A percentile compares a stretch with the other conserved stretches of the same genome.
These are phyloP conservation scores for Chenopodium berlandieri DNA, from an alignment of 148 eudicot genomes.

Conservation along the genomic window DNA sequence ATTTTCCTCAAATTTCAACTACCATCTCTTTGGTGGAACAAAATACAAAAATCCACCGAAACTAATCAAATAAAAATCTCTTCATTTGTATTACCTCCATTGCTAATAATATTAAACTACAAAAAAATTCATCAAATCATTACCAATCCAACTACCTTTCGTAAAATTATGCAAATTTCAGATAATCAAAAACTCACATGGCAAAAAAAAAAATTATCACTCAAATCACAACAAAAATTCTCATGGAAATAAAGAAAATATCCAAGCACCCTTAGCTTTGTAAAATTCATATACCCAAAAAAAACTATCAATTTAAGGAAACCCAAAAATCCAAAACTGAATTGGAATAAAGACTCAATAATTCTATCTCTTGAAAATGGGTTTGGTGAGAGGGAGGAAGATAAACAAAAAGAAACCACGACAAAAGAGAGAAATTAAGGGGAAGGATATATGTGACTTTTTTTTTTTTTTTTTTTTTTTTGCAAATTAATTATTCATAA, in stretches of 20 bases:
- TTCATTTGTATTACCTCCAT: neutral
- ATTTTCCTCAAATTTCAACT: neutral
- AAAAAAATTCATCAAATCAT: slow-evolving; percentile 1
- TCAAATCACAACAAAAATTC: neutral
- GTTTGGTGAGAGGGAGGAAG: slow-evolving; percentile 4
- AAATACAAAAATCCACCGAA: slow-evolving; percentile 6
- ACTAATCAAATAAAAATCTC: neutral
- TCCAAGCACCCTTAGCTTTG: neutral
- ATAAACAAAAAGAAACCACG: neutral
- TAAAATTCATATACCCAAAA: neutral
- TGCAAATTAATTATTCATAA: neutral
- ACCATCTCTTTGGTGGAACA: slow-evolving; percentile 6
- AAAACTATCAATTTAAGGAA: neutral
- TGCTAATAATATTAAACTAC: neutral
- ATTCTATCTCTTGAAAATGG: neutral
- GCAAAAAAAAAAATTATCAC: neutral
- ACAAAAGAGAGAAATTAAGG: neutral
- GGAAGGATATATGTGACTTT: slow-evolving; percentile 8
- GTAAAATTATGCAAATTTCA: neutral
- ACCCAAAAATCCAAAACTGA: neutral
- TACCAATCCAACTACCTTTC: neutral
- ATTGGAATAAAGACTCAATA: neutral
- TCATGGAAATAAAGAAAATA: neutral
- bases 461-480: neutral
- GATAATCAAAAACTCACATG: slow-evolving; percentile 18